These are phyloP conservation scores for Hylodesmum podocarpum DNA, from an alignment of 306 rosid species.

Conservation along the genomic window DNA sequence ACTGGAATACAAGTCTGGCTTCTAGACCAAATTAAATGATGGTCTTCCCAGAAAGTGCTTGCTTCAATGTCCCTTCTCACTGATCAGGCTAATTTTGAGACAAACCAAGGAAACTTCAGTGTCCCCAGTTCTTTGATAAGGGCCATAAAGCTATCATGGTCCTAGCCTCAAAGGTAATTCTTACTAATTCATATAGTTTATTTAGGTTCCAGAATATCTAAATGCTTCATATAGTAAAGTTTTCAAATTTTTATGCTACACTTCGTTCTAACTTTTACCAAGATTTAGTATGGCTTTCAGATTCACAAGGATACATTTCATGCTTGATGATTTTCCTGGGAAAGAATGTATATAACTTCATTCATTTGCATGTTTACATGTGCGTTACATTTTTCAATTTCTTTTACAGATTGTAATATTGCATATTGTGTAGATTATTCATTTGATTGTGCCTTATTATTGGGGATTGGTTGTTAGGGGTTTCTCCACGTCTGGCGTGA, in stretches of 20 bases:
- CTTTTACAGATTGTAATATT: not conserved
- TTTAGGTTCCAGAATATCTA: conserved; percentile 13
- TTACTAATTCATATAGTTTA: conserved; percentile 2
- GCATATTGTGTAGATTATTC: not conserved
- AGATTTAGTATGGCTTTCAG: not conserved
- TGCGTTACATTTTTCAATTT: not conserved
- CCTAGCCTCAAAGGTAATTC: conserved; percentile 30
- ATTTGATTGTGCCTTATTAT: too few species aligned
- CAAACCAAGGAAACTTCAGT: not conserved
- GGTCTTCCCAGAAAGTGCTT: not conserved
- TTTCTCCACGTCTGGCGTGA: too few species aligned
- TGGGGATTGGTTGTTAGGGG: too few species aligned
- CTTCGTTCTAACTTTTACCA: not conserved
- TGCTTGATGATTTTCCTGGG: conserved; percentile 4
- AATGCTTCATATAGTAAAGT: not conserved
- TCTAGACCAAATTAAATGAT: conserved; percentile 9
- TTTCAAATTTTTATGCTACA: not conserved
- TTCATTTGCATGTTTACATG: not conserved
- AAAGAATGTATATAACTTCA: not conserved
- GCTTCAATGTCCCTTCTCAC: not conserved
- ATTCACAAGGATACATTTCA: not conserved
- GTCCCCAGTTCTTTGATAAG: conserved; percentile 16
- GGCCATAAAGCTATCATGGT: conserved; percentile 9
- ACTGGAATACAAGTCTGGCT: conserved; percentile 11
- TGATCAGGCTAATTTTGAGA: not conserved